Percentiles rank a stretch among this genome's conserved stretches.
These are phyloP conservation scores for Cercospora sp. DNA, from an alignment of 2,329 filamentous ascomycete genomes.

Conservation along the genomic window DNA sequence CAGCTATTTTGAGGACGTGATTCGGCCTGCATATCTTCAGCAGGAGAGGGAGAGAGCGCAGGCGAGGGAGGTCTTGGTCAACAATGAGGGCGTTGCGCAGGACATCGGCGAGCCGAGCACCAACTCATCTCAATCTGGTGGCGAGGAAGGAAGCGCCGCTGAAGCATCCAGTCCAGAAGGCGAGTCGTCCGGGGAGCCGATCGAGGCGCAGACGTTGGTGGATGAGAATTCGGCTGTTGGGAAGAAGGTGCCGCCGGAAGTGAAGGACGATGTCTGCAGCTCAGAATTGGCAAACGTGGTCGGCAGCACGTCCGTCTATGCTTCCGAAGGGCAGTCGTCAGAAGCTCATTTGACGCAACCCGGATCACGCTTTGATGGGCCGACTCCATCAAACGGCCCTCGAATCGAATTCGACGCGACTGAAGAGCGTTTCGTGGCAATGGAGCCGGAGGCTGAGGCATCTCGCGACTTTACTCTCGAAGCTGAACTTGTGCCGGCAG, in stretches of 20 bases:
- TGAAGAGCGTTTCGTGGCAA: not conserved
- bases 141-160: not conserved
- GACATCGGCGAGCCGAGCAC: not conserved
- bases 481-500: not conserved
- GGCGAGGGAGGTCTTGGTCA: not conserved
- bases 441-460: not conserved
- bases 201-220: not conserved
- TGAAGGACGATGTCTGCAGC: not conserved
- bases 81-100: not conserved
- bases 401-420: not conserved
- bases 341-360: not conserved
- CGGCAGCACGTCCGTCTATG: not conserved
- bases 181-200: not conserved
- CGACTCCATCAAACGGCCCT: not conserved
- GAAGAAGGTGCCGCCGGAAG: not conserved
- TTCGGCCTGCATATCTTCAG: conserved; percentile 26
- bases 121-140: not conserved
- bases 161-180: not conserved
- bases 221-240: not conserved
- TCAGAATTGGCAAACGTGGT: not conserved
- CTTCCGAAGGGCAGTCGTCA: not conserved
- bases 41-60: conserved; percentile 12
- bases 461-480: not conserved
- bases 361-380: not conserved
- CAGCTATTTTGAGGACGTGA: conserved; percentile 28